Base-by-base conservation (phyloP, 768 basidiomycete species). In the Sistotremastrum suecicum region DNA sequence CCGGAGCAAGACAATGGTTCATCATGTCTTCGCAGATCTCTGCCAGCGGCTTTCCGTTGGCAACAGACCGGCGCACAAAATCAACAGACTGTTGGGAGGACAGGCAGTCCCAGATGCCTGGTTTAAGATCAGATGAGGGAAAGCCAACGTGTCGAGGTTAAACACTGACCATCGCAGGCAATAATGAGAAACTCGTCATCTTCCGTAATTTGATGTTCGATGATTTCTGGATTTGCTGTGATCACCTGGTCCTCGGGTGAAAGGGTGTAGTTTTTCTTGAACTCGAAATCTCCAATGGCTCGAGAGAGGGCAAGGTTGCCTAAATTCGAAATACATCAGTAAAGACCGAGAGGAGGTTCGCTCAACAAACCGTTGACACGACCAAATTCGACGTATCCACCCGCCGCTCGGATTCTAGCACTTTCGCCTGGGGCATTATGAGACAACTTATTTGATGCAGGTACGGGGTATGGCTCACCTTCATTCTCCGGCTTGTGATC, bases 41-140 rank as follows among this genome's bases (percentile, higher is more conserved):
- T n/a, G 64, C 53, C 5, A 98, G 74, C 44, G 78, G 69, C 56
- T 80, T 83, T 37, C 83, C 81, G 54, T 88, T 72, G 8, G 87
- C 78, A 35, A 97, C 69, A 50, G 82, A 74, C 39, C 81, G 76
- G 40, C 95, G 79, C 37, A 92, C 73, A 51, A 87, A 82, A 64
- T 98, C 85, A 50, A 97, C 71, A 39, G 83, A 87, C 59, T 95
- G 85, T 53, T 99, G 95, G 5, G 90, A 94, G 3, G 75, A 76
- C 36, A 99, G 63, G 58, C 95, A 98, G 61, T 99, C 95, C 95
- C 95, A 99, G 56, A 98, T 99, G 50, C 94, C 92, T 94, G 50
- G 37, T n/a, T 47, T 51, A 38, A 50, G 50, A 50, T 29, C 5
- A 4, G 29, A 37, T 34, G 35, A 43, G 20, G 28, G 12, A 37